phyloP scores from a whole-genome alignment of 1,139 yeast genomes.

The Yamadazyma mexicana region DNA sequence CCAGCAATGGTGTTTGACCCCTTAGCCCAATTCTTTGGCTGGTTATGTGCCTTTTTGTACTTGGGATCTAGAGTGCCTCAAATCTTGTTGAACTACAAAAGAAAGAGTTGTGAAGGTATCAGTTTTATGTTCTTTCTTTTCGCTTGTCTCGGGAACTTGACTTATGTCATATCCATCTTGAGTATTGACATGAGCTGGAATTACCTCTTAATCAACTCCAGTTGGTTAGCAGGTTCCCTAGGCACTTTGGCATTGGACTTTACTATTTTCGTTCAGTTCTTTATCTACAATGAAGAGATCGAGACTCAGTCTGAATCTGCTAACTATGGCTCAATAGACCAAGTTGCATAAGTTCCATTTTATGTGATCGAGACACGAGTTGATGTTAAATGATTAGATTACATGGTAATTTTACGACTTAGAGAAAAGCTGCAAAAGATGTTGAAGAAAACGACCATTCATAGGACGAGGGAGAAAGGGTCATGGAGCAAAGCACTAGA shows the following conservation, averaged over 20 bases:
- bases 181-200: constrained; percentile 69
- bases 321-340: constrained; percentile 8
- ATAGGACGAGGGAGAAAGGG: no score
- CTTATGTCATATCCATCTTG: constrained; percentile 82
- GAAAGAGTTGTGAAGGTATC: constrained; percentile 92
- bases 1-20: constrained; percentile 59
- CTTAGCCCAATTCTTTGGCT: constrained; percentile 85
- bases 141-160: constrained; percentile 89
- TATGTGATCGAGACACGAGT: no score
- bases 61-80: constrained; percentile 91
- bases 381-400: no score
- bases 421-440: no score
- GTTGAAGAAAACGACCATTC: no score
- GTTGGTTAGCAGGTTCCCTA: constrained; percentile 90
- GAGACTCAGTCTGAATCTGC: background rate
- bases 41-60: constrained; percentile 84
- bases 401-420: no score
- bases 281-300: constrained; percentile 58
- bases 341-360: background rate
- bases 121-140: constrained; percentile 87
- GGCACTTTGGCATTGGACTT: constrained; percentile 88
- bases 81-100: constrained; percentile 72
- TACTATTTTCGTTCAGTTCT: constrained; percentile 83
- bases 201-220: constrained; percentile 76
- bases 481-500: no score